Percentiles rank a stretch among this genome's conserved stretches.
Evolutionary conservation across 2,329 filamentous ascomycete genomes (phyloP).

Genomic region (Colletotrichum neosansevieriae): DNA sequence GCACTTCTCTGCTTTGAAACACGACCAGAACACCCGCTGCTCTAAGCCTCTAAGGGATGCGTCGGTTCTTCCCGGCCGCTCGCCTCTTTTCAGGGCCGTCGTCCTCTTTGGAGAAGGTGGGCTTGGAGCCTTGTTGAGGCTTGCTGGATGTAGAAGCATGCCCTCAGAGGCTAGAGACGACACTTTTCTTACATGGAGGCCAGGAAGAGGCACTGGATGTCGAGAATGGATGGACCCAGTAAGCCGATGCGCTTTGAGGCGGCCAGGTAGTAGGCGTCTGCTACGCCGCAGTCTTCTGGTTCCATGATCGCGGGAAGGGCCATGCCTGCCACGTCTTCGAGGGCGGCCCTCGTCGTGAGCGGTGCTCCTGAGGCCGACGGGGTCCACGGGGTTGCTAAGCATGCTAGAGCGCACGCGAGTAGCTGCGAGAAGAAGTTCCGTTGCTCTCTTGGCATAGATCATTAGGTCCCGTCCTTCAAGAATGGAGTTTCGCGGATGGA

Average conservation of each 20-base stretch:
- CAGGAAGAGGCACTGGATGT: constrained; percentile 45
- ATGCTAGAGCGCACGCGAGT: constrained; percentile 34
- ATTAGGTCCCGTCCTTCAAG: constrained; percentile 43
- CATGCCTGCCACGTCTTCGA: neutral
- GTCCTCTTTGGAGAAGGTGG: constrained; percentile 16
- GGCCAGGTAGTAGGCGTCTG: constrained; percentile 43
- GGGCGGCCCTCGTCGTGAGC: neutral
- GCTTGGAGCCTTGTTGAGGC: constrained; percentile 36
- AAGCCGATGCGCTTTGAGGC: constrained; percentile 43
- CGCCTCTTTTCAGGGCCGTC: constrained; percentile 11
- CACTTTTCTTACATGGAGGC: constrained; percentile 44
- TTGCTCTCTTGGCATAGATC: constrained; percentile 20
- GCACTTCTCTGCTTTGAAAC: constrained; percentile 43
- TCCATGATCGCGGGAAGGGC: constrained; percentile 5
- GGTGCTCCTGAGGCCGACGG: neutral
- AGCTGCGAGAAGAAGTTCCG: constrained; percentile 13
- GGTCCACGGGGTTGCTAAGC: constrained; percentile 18
- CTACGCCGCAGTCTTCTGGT: constrained; percentile 21
- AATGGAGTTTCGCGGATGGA: constrained; percentile 44
- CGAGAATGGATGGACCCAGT: constrained; percentile 41
- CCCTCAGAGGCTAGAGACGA: constrained; percentile 39
- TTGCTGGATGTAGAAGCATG: constrained; percentile 44
- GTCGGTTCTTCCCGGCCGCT: constrained; percentile 9
- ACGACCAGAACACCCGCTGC: constrained; percentile 43
- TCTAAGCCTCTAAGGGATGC: constrained; percentile 34